Evolutionary conservation across 2,329 filamentous ascomycete species (phyloP), one percentile per base, ranked within the genome.

Genomic region (Cladosporium sp.): DNA sequence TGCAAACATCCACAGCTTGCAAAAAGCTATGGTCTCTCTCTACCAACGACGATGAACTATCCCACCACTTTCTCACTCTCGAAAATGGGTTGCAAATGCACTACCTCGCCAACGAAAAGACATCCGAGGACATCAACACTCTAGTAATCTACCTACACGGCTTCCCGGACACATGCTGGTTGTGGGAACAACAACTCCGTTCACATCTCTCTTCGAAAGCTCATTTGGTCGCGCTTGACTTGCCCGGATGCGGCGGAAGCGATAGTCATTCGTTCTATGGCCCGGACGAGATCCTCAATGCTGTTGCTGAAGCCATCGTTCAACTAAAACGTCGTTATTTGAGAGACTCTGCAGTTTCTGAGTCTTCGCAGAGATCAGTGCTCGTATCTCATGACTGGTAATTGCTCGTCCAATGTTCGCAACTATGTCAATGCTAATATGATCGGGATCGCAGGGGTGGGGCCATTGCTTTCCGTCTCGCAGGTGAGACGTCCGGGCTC

Each of bases 161-260:
- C 43, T 88, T 86, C 66, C 86, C 86, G 7, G 85, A 88, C 69
- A 86, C 84, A 64, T 86, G 79, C 75, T 78, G 81, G 13, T 75
- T 87, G 60, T 88, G 84, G 84, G 79, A 79, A 54, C 76, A 81
- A 59, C 73, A 85, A 26, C 74, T 87, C 23, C 73, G 74, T 46
- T 81, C 80, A 0, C 66, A 75, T 11, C 73, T 80, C 30, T 73
- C 76, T 28, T 66, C 77, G 28, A 69, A 77, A 7, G 79, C 81
- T 23, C 80, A 80, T 23, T 69, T 87, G 7, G 79, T 88, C 34
- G 85, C 84, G 0, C 77, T 87, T 46, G 86, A 88, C 70, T 72
- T 88, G 7, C 86, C 86, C 21, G 85, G 86, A 1, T 87, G 83
- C 67, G 86, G 86, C 39, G 86, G 86, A 11, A 86, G 82, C 64